Evolutionary conservation across 2,329 filamentous ascomycete species (phyloP).

Genomic region (Colletotrichum australisinense): DNA sequence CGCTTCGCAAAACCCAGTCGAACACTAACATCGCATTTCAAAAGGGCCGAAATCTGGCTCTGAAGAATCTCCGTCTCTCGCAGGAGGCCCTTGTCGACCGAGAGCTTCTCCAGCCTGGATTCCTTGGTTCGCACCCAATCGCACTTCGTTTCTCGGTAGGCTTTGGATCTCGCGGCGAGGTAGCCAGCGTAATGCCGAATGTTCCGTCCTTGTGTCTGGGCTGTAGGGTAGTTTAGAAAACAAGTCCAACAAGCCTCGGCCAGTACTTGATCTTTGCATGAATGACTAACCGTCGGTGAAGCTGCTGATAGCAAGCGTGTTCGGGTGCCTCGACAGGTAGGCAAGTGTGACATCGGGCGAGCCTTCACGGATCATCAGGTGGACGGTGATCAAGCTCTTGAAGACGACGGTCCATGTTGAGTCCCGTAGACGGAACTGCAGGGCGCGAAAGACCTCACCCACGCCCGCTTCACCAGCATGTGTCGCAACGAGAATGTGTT

Average conservation of each 20-base stretch:
- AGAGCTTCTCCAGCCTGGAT: slow-evolving; percentile 83
- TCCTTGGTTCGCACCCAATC: slow-evolving; percentile 91
- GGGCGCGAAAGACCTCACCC: slow-evolving; percentile 92
- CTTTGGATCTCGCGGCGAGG: slow-evolving; percentile 82
- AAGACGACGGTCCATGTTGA: slow-evolving; percentile 99
- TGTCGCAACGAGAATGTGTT: slow-evolving; percentile 95
- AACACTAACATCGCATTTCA: slow-evolving; percentile 86
- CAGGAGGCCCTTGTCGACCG: slow-evolving; percentile 90
- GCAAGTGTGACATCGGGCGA: slow-evolving; percentile 87
- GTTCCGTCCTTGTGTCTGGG: slow-evolving; percentile 93
- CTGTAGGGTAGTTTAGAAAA: slow-evolving; percentile 55
- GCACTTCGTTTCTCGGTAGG: slow-evolving; percentile 84
- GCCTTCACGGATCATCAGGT: slow-evolving; percentile 97
- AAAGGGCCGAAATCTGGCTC: slow-evolving; percentile 83
- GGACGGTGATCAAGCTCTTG: slow-evolving; percentile 95
- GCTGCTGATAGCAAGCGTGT: slow-evolving; percentile 86
- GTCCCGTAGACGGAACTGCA: slow-evolving; percentile 90
- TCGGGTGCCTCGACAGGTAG: slow-evolving; percentile 85
- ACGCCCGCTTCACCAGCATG: slow-evolving; percentile 95
- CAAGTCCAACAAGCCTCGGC: background rate
- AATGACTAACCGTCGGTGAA: slow-evolving; percentile 85
- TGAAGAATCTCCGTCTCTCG: slow-evolving; percentile 94
- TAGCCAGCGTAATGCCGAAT: slow-evolving; percentile 94
- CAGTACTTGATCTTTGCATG: background rate
- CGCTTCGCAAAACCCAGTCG: background rate